Base-by-base conservation (phyloP, 1,284 basidiomycete species). In the Porodaedalea pini region DNA sequence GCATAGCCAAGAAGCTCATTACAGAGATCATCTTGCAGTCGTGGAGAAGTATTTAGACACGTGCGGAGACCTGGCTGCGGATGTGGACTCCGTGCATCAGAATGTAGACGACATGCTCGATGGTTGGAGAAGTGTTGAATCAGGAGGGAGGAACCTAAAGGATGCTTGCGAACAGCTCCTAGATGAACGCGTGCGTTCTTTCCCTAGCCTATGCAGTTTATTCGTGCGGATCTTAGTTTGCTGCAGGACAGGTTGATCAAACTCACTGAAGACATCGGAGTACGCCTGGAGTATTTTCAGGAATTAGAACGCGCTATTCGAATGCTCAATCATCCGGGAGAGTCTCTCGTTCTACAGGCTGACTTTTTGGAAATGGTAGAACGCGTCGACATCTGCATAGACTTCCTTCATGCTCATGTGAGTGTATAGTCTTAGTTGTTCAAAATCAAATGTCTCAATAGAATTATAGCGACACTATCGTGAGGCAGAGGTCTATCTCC, bases 311-410 rank as follows among this genome's bases (percentile, higher is more conserved):
- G 85, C 36, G 92, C 93, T 4, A 94, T 91, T 4, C 80, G 90
- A 41, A 89, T 94, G 83, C 78, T 98, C 52, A 97, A 96, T 69
- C 85, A 92, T 65, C 93, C 94, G 0, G 93, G 92, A 37, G 91
- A 94, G 62, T 86, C 90, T 0, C 81, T 97, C 17, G 94, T 97
- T 32, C 78, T 94, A 4, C 85, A 91, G 63, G 82, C 86, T 0
- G 92, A 94, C 67, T 97, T 97, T 70, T 71, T 97, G 60, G 90
- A 93, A 63, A 95, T 95, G 92, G 89, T 97, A 36, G 91, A 93
- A 66, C 82, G 92, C 5, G 85, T 97, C 37, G 94, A 95, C 66
- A 86, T 94, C 51, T 97, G 94, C 67, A 87, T 97, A 56, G 89
- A 90, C 55, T 97, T 91, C 68, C 76, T 98, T 36, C 87, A 86